Percentiles rank a stretch among this genome's conserved stretches.
Evolutionary conservation across 306 rosid genomes (phyloP).

Genomic region (Malus domestica): ASM211411v1 NC_041797.1:8144001-8144500

Average conservation of each 20-base stretch:
- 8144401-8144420: too few relatives aligned
- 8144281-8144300: conserved; percentile 44
- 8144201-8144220: conserved; percentile 35
- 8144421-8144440: too few relatives aligned
- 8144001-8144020: neutral
- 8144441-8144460: too few relatives aligned
- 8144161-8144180: conserved; percentile 31
- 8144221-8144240: conserved; percentile 14
- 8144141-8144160: conserved; percentile 36
- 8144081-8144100: neutral
- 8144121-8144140: conserved; percentile 27
- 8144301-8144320: neutral
- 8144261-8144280: conserved; percentile 37
- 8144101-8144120: conserved; percentile 24
- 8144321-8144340: neutral
- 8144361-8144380: too few relatives aligned
- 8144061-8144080: neutral
- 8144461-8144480: neutral
- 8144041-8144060: neutral
- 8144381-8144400: too few relatives aligned
- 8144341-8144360: too few relatives aligned
- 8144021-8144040: too few relatives aligned
- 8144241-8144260: conserved; percentile 26
- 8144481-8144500: neutral
- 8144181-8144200: conserved; percentile 14